Conservation (phyloP, 345 rosid species). For the Fremontodendron californicum region DNA sequence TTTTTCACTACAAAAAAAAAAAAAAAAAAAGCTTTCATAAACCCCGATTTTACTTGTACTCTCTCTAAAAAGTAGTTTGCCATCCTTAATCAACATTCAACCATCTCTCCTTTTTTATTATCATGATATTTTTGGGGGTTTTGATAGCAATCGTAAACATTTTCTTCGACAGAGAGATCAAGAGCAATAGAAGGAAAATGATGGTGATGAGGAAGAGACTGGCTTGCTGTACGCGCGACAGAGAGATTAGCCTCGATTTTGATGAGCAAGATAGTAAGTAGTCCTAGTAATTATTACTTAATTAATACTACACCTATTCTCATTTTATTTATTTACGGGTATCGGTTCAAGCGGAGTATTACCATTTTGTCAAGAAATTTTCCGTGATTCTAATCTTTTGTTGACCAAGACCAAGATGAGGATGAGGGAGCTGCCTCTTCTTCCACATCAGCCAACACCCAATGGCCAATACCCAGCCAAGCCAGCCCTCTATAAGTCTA, state of each 20-base stretch:
- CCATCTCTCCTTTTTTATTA: neutral
- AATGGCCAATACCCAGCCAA: too few relatives aligned
- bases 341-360: neutral
- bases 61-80: neutral
- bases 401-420: neutral
- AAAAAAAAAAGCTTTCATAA: neutral
- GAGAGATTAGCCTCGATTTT: conserved; percentile 72
- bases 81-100: neutral
- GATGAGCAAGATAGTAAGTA: conserved; percentile 80
- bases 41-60: neutral
- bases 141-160: neutral
- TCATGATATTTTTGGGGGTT: too few relatives aligned
- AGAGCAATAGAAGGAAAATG: conserved; percentile 20
- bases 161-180: neutral
- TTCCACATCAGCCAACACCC: neutral
- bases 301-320: neutral
- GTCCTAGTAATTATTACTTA: neutral
- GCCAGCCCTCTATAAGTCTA: too few relatives aligned
- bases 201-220: conserved; percentile 67
- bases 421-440: neutral
- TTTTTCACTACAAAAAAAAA: neutral
- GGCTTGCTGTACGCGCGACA: conserved; percentile 72
- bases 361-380: neutral
- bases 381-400: neutral
- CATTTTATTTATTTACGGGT: neutral